Conservation (phyloP, 441 rosid genomes). For the Capsella rubella region DNA sequence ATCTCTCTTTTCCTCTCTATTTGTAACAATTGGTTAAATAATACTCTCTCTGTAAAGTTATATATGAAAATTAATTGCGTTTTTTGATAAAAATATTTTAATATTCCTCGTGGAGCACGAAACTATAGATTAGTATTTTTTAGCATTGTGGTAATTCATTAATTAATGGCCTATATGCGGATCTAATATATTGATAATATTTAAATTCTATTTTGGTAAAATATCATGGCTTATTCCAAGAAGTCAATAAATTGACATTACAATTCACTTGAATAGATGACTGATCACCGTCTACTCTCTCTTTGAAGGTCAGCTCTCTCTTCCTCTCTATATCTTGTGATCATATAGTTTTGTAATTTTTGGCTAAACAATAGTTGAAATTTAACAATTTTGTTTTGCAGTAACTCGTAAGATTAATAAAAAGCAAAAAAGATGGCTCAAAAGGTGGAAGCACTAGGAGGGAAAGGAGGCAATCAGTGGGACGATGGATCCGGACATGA, state of each 20-base stretch:
- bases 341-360: background rate
- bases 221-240: slow-evolving; percentile 6
- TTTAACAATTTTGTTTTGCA: background rate
- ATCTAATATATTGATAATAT: slow-evolving; percentile 5
- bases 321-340: background rate
- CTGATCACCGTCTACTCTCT: background rate
- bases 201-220: background rate
- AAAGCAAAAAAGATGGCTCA: slow-evolving; percentile 32
- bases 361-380: background rate
- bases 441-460: slow-evolving; percentile 39
- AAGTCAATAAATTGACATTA: slow-evolving; percentile 3
- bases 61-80: too few relatives aligned
- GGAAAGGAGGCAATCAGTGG: slow-evolving; percentile 30
- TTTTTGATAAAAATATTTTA: background rate
- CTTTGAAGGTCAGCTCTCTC: background rate
- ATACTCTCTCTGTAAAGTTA: background rate
- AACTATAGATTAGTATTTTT: background rate
- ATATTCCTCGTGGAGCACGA: slow-evolving; percentile 30
- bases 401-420: background rate
- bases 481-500: slow-evolving; percentile 34
- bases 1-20: slow-evolving; percentile 3
- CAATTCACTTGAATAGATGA: slow-evolving; percentile 2
- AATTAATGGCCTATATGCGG: background rate
- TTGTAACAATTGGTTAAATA: background rate
- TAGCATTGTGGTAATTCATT: background rate